Conservation (phyloP, 176 grass and related monocot species). For the Avena atlantica region DNA sequence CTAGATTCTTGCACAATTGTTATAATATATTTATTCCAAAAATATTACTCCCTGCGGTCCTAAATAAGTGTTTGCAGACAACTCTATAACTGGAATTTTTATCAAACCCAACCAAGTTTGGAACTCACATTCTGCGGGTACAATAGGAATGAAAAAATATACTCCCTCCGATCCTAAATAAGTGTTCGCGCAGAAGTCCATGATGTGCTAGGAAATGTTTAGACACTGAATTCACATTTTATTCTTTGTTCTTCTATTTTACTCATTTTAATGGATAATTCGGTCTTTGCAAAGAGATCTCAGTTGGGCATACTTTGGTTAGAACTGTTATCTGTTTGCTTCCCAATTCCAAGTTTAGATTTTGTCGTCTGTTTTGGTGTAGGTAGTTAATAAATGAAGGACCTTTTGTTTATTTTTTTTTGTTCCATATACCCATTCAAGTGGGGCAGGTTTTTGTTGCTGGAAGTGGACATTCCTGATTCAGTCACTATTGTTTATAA, state of each 20-base stretch:
- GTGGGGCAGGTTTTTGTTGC: slow-evolving; percentile 4
- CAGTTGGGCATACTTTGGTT: slow-evolving; percentile 8
- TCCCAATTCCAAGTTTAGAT: background rate
- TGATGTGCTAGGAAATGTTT: background rate
- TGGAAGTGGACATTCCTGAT: background rate
- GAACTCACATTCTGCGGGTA: too few species aligned
- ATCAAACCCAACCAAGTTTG: too few species aligned
- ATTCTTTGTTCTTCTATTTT: background rate
- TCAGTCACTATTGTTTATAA: background rate
- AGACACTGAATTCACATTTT: background rate
- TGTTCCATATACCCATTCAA: background rate
- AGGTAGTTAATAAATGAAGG: background rate
- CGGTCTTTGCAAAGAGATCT: background rate
- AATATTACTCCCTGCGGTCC: too few species aligned
- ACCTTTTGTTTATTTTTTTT: slow-evolving; percentile 23
- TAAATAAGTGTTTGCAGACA: too few species aligned
- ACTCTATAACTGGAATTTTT: too few species aligned
- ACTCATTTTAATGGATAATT: background rate
- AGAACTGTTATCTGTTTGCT: background rate
- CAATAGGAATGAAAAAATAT: too few species aligned
- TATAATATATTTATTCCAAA: background rate
- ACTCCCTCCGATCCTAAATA: too few species aligned
- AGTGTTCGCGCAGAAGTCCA: background rate
- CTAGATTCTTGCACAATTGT: background rate
- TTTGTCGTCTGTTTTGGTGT: background rate